Percentiles rank a stretch among this genome's conserved stretches.
Evolutionary conservation across 345 rosid genomes (phyloP).

Genomic region (Hirschfeldia incana): DNA sequence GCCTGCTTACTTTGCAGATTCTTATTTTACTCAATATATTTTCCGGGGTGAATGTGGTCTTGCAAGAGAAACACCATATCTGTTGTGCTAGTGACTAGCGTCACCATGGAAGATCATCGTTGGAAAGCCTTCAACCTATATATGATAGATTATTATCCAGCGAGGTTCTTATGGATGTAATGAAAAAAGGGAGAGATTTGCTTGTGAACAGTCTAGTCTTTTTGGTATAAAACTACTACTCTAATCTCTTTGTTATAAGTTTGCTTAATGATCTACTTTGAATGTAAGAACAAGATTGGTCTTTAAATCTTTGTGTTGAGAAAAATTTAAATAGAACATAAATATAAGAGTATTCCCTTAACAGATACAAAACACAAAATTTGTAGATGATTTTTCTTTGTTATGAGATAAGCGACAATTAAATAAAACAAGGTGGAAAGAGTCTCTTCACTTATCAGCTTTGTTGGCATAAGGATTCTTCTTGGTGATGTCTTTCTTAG

Average conservation of each 20-base stretch:
- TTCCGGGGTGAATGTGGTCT: too few relatives aligned
- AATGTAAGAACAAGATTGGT: not conserved
- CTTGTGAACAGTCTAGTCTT: too few relatives aligned
- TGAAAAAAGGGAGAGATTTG: too few relatives aligned
- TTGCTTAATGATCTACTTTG: not conserved
- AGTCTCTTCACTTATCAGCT: slow-evolving; percentile 20
- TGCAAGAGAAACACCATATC: too few relatives aligned
- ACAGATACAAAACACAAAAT: slow-evolving; percentile 17
- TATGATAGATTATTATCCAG: too few relatives aligned
- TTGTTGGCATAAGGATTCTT: slow-evolving; percentile 27
- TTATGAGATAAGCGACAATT: not conserved
- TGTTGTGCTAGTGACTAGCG: too few relatives aligned
- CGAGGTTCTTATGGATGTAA: too few relatives aligned
- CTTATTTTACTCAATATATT: too few relatives aligned
- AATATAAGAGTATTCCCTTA: not conserved
- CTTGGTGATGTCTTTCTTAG: slow-evolving; percentile 38
- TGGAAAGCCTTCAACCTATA: too few relatives aligned
- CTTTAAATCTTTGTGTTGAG: not conserved
- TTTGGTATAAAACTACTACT: too few relatives aligned
- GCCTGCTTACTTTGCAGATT: too few relatives aligned
- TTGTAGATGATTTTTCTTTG: not conserved
- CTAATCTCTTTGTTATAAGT: not conserved
- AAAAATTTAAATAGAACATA: not conserved
- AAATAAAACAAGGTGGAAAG: not conserved
- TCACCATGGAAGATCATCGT: too few relatives aligned